Evolutionary conservation across 108 stramenopile species (phyloP), one percentile per base, ranked within the genome.

Genomic region (Epipyxis sp.): DNA sequence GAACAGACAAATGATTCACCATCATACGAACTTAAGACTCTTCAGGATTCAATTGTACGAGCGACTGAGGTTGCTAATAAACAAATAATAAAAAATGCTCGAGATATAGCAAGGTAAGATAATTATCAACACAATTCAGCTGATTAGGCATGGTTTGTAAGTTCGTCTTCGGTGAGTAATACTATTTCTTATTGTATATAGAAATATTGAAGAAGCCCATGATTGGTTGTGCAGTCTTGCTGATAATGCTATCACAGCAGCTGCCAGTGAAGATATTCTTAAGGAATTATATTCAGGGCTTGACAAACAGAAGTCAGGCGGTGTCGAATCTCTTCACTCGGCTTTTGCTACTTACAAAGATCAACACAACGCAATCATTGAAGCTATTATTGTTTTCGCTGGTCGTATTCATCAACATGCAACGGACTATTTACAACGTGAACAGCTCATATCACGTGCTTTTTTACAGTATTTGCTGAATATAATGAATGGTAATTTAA

Each of bases 391-490:
- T 37, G 61, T 65, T 65, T 65, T 65, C 61, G 61, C 61, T 3
- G 61, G 61, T 3, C 61, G 61, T 13, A 65, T 65, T 25, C 61
- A 65, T 65, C 61, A 65, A 65, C 61, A 65, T 65, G 61, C 61
- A 29, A 65, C 30, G 20, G 61, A 65, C 34, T 65, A 65, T 32
- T 25, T 65, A 3, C 61, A 65, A 25, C 61, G 61, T 37, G 61
- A 65, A 32, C 61, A 65, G 35, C 35, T 65, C 30, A 32, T 65
- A 3, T 13, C 3, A 6, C 61, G 61, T 10, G 61, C 61, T 10
- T 65, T 65, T 65, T 6, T 25, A 37, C 3, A 65, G 13, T 65
- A 65, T 65, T 32, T 65, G 10, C 3, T 65, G 3, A 32, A 32
- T 25, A 65, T 65, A 32, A 65, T 65, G n/a, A n/a, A n/a, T n/a